Conservation (phyloP, 2,329 filamentous ascomycete species). For the Catunica adiposa region DNA sequence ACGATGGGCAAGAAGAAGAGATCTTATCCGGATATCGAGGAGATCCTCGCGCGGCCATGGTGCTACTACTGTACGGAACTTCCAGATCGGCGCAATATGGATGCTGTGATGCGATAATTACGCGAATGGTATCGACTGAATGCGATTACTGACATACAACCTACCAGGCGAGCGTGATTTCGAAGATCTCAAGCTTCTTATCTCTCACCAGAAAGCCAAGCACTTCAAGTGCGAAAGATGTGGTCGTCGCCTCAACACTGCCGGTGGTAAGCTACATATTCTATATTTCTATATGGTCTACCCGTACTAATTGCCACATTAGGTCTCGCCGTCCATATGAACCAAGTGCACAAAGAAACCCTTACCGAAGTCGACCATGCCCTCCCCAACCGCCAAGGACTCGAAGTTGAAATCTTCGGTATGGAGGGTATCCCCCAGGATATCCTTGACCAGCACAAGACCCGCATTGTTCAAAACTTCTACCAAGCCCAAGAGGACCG, state of each 20-base stretch:
- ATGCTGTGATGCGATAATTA: neutral
- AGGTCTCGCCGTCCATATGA: conserved; percentile 95
- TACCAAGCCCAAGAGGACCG: conserved; percentile 75
- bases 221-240: conserved; percentile 97
- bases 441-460: conserved; percentile 64
- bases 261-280: conserved; percentile 49
- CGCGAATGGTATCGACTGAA: neutral
- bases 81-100: neutral
- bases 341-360: conserved; percentile 93
- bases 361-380: conserved; percentile 82
- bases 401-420: conserved; percentile 92
- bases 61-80: conserved; percentile 73
- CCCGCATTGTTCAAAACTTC: conserved; percentile 70
- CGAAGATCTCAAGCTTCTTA: conserved; percentile 89
- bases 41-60: conserved; percentile 76
- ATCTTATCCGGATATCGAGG: conserved; percentile 69
- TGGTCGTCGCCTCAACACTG: conserved; percentile 74
- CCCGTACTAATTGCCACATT: conserved; percentile 9
- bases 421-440: conserved; percentile 94
- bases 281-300: neutral
- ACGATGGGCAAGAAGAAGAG: conserved; percentile 81
- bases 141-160: neutral
- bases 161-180: conserved; percentile 76
- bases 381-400: conserved; percentile 64
- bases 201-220: conserved; percentile 96